phyloP scores from a whole-genome alignment of 2,329 filamentous ascomycete genomes.

The Phyllosticta citrichinensis region DNA sequence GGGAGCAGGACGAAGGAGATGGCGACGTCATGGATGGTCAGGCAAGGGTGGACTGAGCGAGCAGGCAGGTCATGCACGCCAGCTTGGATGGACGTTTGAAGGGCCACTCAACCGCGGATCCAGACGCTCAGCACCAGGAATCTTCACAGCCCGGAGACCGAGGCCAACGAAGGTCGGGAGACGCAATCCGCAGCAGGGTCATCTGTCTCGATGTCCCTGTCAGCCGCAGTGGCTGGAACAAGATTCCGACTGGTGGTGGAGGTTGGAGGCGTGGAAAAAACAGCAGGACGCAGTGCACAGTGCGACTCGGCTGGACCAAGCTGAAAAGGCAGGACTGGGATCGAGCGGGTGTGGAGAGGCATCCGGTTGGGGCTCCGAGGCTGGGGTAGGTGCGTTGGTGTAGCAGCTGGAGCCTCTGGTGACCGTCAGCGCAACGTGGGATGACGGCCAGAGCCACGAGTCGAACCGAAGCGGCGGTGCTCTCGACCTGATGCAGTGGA shows the following conservation, averaged over 20 bases:
- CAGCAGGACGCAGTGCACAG: background rate
- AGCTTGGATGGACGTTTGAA: background rate
- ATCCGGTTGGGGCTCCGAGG: background rate
- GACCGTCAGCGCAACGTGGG: background rate
- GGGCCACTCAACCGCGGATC: background rate
- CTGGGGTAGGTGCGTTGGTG: background rate
- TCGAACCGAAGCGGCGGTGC: background rate
- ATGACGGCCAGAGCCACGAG: background rate
- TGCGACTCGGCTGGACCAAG: background rate
- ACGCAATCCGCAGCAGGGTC: background rate
- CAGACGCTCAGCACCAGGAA: background rate
- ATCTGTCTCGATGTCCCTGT: background rate
- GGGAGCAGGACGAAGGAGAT: background rate
- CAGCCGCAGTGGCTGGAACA: background rate
- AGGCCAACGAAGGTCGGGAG: background rate
- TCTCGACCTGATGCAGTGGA: background rate
- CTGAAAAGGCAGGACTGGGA: background rate
- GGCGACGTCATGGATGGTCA: slow-evolving; percentile 2
- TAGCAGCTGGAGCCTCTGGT: background rate
- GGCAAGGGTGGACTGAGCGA: background rate
- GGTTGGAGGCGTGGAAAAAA: background rate
- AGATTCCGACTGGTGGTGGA: background rate
- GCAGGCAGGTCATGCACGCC: background rate
- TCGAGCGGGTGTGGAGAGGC: background rate
- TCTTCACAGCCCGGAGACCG: background rate